Percentiles rank a stretch among this genome's conserved stretches.
phyloP scores from a whole-genome alignment of 306 rosid species.

The Gillenia trifoliata region DNA sequence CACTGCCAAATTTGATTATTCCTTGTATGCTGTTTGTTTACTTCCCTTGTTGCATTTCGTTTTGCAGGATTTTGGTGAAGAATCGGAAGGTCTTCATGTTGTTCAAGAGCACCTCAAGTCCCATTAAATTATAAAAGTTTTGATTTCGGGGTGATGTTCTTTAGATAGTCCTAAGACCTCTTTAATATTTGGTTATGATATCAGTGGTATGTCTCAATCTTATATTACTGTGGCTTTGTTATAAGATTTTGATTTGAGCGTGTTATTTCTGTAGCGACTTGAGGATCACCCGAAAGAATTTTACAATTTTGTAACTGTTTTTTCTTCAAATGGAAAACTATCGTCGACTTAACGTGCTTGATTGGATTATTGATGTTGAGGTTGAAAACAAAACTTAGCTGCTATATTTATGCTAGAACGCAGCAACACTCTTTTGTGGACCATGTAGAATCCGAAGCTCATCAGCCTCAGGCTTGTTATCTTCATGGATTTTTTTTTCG shows the following conservation, averaged over 20 bases:
- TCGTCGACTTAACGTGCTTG: neutral
- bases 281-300: neutral
- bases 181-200: neutral
- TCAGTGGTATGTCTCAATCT: neutral
- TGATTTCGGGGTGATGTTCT: no score
- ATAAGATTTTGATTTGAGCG: neutral
- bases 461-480: neutral
- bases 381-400: neutral
- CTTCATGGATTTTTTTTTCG: neutral
- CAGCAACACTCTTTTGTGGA: neutral
- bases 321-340: neutral
- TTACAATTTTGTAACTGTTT: neutral
- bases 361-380: neutral
- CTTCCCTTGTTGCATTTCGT: neutral
- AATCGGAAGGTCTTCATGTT: slow-evolving; percentile 36
- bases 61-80: slow-evolving; percentile 39
- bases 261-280: neutral
- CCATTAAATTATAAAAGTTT: slow-evolving; percentile 13
- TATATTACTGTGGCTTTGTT: neutral
- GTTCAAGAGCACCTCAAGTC: slow-evolving; percentile 43
- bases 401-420: neutral
- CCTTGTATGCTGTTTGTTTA: neutral
- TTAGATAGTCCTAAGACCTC: neutral
- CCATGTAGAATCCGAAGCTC: neutral
- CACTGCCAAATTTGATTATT: no score